Conservation (phyloP, 306 rosid genomes). For the Castanea sativa region DNA sequence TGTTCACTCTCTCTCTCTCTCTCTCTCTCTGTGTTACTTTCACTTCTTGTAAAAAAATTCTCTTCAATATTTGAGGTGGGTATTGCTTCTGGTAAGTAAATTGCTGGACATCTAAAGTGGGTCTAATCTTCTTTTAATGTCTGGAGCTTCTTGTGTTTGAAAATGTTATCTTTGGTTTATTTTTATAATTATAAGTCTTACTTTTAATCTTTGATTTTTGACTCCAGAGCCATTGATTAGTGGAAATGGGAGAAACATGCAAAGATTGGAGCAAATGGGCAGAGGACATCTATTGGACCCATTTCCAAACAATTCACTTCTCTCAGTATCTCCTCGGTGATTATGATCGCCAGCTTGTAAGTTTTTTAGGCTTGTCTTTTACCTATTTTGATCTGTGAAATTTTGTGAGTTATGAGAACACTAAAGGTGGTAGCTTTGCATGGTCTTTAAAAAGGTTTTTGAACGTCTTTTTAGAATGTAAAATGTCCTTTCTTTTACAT, state of each 20-base stretch:
- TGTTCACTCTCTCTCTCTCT: no score
- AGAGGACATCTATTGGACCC: constrained; percentile 62
- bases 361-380: neutral
- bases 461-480: neutral
- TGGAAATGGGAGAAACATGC: constrained; percentile 33
- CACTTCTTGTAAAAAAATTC: no score
- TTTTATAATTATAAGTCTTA: no score
- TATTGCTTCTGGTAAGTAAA: no score
- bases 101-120: no score
- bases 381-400: neutral
- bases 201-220: neutral
- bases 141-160: no score
- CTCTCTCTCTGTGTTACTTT: no score
- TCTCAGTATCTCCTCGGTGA: constrained; percentile 38
- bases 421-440: neutral
- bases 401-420: neutral
- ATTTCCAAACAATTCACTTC: constrained; percentile 50
- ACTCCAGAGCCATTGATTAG: neutral
- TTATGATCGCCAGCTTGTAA: constrained; percentile 51
- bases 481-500: neutral
- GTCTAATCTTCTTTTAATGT: no score
- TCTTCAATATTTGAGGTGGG: no score
- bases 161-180: no score
- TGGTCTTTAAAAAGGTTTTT: neutral
- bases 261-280: constrained; percentile 42